Evolutionary conservation across 2,329 filamentous ascomycete species (phyloP).

Genomic region (Cladophialophora exuberans): DNA sequence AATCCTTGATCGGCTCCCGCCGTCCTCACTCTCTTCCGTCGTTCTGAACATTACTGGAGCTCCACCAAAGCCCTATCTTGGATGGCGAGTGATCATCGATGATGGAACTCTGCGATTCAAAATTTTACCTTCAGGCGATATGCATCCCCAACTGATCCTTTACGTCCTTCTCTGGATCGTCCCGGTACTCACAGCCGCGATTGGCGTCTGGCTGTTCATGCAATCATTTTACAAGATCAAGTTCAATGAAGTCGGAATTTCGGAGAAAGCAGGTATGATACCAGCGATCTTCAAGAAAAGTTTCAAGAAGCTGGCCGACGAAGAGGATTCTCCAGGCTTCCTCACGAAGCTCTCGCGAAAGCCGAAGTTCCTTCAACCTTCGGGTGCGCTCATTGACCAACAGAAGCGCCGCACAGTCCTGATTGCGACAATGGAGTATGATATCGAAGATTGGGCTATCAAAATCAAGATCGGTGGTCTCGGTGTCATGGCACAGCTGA

Average conservation of each 20-base stretch:
- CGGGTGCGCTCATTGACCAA: slow-evolving; percentile 52
- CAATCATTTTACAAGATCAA: slow-evolving; percentile 67
- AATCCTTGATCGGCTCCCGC: slow-evolving; percentile 64
- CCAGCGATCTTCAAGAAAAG: slow-evolving; percentile 41
- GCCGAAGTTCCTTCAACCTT: slow-evolving; percentile 50
- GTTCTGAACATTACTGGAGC: slow-evolving; percentile 62
- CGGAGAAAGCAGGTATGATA: slow-evolving; percentile 51
- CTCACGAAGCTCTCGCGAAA: slow-evolving; percentile 21
- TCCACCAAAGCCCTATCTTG: slow-evolving; percentile 58
- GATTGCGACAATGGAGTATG: slow-evolving; percentile 73
- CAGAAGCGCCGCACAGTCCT: slow-evolving; percentile 60
- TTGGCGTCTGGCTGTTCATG: slow-evolving; percentile 61
- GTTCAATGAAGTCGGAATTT: slow-evolving; percentile 62
- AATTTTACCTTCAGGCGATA: slow-evolving; percentile 58
- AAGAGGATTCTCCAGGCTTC: slow-evolving; percentile 21
- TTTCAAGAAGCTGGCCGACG: slow-evolving; percentile 37
- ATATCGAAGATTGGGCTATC: slow-evolving; percentile 70
- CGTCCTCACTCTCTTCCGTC: slow-evolving; percentile 58
- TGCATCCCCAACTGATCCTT: slow-evolving; percentile 57
- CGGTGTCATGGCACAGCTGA: slow-evolving; percentile 71
- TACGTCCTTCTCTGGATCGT: slow-evolving; percentile 59
- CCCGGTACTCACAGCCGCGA: slow-evolving; percentile 54
- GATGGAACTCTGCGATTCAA: slow-evolving; percentile 58
- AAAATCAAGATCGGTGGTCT: slow-evolving; percentile 73
- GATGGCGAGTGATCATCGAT: slow-evolving; percentile 59